Percentiles rank a stretch among this genome's conserved stretches.
phyloP scores from a whole-genome alignment of 805 yeast species.

The Yueomyces sp. region DNA sequence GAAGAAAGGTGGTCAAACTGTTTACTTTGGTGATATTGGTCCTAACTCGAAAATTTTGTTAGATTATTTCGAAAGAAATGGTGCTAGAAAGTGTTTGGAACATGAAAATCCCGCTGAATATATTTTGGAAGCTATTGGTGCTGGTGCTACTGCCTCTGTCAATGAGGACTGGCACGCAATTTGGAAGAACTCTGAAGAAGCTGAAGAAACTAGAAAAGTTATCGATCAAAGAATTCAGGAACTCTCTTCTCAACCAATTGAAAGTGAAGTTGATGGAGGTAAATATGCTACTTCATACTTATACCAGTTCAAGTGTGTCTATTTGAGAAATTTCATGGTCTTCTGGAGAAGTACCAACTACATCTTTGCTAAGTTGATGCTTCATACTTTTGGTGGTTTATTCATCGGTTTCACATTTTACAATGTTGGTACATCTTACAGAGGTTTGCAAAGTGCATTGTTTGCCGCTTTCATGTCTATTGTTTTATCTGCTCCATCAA shows the following conservation, averaged over 20 bases:
- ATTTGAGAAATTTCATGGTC: conserved; percentile 27
- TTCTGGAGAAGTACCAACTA: conserved; percentile 53
- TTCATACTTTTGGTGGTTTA: conserved; percentile 38
- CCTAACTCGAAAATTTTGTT: conserved; percentile 35
- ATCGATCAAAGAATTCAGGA: conserved; percentile 18
- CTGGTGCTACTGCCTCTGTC: conserved; percentile 31
- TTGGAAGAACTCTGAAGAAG: conserved; percentile 39
- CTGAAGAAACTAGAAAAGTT: conserved; percentile 17
- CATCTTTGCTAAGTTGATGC: conserved; percentile 42
- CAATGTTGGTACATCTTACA: conserved; percentile 36
- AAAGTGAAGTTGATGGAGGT: conserved; percentile 3
- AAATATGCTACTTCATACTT: conserved; percentile 28
- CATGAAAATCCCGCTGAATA: conserved; percentile 32
- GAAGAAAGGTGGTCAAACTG: conserved; percentile 39
- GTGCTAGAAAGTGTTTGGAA: conserved; percentile 46
- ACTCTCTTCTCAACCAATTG: conserved; percentile 5
- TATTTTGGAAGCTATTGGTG: conserved; percentile 33
- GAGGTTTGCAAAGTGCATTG: conserved; percentile 47
- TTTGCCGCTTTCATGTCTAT: conserved; percentile 48
- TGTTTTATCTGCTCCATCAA: conserved; percentile 38
- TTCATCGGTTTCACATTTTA: conserved; percentile 64
- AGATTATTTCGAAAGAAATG: conserved; percentile 48
- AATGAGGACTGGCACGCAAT: conserved; percentile 45
- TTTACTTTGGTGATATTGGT: conserved; percentile 23
- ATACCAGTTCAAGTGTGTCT: conserved; percentile 31